Base-by-base conservation (phyloP, 192 early-diverging fungal genomes). In the Umbelopsis isabellina region DNA sequence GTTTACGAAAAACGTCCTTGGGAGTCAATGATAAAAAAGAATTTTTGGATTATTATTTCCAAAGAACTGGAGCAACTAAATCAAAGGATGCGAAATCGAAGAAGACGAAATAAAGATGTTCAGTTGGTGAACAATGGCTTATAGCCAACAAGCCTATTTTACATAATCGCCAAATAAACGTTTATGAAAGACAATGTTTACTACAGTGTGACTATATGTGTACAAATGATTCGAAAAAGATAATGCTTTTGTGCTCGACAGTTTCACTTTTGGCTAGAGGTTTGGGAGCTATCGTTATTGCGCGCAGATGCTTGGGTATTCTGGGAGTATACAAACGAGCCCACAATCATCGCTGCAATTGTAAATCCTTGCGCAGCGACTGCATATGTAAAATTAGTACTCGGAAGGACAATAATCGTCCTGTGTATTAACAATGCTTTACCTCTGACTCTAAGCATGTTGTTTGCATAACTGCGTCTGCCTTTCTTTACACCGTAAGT, bases 1-100 rank as follows among this genome's bases (percentile, higher is more conserved):
- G 92, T 22, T 79, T 91, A 68, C 82, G 92, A 30, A 90, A 87
- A 75, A 87, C 90, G 1, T 83, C 84, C 13, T 65, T 91, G 55
- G 83, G 81, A 4, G 82, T 89, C 9, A 73, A 81, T 61, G 92
- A 94, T 68, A 95, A 95, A 76, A 77, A 80, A 23, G 88, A 88
- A 21, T 95, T 95, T 71, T 75, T 95, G 69, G 81, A 90, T 1
- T 95, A 89, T 72, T 95, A 74, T 18, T 61, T 61, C 9, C 55
- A 61, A 16, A 22, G 55, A 30, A 61, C 55, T 37, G 55, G 55
- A 4, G 55, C 23, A 2, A 30, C 33, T 12, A 61, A 35, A 30
- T 1, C 27, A 10, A 61, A 16, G 3, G 30, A 5, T 16, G 33
- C 25, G 18, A 61, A 61, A 30, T 11, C 55, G 15, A 61, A 61